phyloP scores from a whole-genome alignment of 768 basidiomycete genomes.

The Rhodotorula babjevae region DNA sequence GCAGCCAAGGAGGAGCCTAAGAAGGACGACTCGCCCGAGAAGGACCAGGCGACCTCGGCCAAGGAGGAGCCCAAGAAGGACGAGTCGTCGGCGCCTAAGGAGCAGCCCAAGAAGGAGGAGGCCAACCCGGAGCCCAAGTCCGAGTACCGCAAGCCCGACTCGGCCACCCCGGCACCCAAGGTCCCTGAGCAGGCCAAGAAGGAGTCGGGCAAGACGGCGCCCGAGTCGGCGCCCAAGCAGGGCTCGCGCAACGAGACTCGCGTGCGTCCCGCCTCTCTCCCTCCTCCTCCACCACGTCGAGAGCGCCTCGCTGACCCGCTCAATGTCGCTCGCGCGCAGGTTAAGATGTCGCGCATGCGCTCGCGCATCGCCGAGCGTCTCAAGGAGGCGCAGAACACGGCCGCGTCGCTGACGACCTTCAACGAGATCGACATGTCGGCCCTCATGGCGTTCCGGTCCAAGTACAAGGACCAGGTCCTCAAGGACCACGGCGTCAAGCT shows the following conservation, averaged over 20 bases:
- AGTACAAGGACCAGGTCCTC: constrained; percentile 84
- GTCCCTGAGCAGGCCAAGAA: constrained; percentile 35
- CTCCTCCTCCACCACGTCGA: no score
- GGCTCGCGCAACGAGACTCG: constrained; percentile 26
- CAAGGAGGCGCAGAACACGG: constrained; percentile 95
- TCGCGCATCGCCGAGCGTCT: constrained; percentile 92
- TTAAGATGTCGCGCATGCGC: constrained; percentile 99
- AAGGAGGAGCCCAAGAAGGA: constrained; percentile 47
- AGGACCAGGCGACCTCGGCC: constrained; percentile 44
- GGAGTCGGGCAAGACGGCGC: constrained; percentile 19
- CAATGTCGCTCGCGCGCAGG: constrained; percentile 51
- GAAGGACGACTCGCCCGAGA: constrained; percentile 47
- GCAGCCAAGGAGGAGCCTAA: constrained; percentile 39
- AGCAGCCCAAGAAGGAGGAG: constrained; percentile 48
- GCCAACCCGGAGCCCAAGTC: constrained; percentile 38
- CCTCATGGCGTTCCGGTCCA: constrained; percentile 82
- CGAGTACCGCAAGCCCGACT: constrained; percentile 38
- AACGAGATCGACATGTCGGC: constrained; percentile 99
- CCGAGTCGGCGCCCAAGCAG: constrained; percentile 1
- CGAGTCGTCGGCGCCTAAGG: constrained; percentile 43
- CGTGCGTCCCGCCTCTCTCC: constrained; percentile 4
- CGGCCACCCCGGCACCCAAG: constrained; percentile 36
- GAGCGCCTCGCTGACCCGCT: background rate
- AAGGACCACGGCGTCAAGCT: constrained; percentile 93
- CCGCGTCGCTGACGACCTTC: constrained; percentile 95